Conservation (phyloP, 2,329 filamentous ascomycete genomes). For the Fusarium sp. region DNA sequence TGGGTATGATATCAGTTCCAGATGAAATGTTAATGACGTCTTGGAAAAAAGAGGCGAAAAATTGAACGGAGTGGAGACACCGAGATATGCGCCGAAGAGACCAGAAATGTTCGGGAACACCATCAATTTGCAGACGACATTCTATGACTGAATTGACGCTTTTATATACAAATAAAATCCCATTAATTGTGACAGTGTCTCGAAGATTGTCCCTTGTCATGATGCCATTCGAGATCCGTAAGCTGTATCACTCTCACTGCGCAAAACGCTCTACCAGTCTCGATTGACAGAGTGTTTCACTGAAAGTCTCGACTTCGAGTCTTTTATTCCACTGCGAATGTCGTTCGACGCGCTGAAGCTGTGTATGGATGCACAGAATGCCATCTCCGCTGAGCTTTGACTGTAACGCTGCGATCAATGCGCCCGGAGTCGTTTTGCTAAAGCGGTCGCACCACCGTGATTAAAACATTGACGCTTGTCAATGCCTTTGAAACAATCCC, state of each 20-base stretch:
- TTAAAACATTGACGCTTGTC: constrained; percentile 36
- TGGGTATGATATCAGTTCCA: neutral
- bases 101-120: constrained; percentile 1
- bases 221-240: neutral
- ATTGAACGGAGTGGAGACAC: constrained; percentile 21
- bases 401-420: constrained; percentile 47
- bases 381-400: neutral
- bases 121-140: neutral
- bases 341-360: constrained; percentile 56
- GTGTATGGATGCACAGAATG: constrained; percentile 57
- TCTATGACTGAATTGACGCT: neutral
- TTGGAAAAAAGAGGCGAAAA: constrained; percentile 6
- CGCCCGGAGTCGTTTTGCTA: constrained; percentile 7
- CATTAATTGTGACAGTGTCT: neutral
- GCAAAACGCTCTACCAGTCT: neutral
- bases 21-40: constrained; percentile 30
- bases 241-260: neutral
- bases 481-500: constrained; percentile 43
- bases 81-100: constrained; percentile 4
- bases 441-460: constrained; percentile 26
- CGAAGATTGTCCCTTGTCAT: neutral
- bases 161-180: neutral
- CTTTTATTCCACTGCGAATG: constrained; percentile 30
- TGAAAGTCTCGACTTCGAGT: neutral
- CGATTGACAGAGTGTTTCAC: neutral